These are phyloP conservation scores for Populus alba DNA, from an alignment of 345 rosid species.

Conservation along the genomic window DNA sequence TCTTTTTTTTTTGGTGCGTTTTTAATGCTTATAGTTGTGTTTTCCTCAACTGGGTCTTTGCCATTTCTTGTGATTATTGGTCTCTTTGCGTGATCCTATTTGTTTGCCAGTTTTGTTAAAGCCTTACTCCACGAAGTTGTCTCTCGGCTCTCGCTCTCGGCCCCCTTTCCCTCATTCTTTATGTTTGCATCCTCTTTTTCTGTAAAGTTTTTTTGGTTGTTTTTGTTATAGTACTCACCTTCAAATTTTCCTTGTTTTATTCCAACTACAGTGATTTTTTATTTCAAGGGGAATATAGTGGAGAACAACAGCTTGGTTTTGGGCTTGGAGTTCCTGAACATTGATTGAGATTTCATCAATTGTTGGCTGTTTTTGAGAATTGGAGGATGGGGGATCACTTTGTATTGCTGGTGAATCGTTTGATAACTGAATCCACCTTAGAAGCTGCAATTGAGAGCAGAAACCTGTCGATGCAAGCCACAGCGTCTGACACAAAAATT, in stretches of 20 bases:
- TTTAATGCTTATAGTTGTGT: conserved; percentile 5
- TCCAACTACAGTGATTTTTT: not conserved
- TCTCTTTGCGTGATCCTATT: not conserved
- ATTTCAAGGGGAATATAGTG: conserved; percentile 24
- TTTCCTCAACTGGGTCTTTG: conserved; percentile 30
- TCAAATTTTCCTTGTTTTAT: not conserved
- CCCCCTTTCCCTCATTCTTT: not conserved
- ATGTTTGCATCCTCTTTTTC: not conserved
- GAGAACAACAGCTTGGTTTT: conserved; percentile 20
- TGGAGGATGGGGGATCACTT: conserved; percentile 87
- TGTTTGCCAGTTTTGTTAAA: conserved; percentile 13
- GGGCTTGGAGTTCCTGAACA: conserved; percentile 4
- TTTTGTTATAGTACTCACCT: not conserved
- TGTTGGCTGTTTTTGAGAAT: not conserved
- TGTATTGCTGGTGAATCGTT: conserved; percentile 77
- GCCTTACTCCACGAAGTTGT: not conserved
- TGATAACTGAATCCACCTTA: conserved; percentile 77
- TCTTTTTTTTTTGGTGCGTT: not conserved
- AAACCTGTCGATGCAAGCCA: conserved; percentile 45
- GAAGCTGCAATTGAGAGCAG: conserved; percentile 81
- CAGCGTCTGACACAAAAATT: conserved; percentile 33
- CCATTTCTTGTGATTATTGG: conserved; percentile 16
- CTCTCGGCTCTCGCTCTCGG: not conserved
- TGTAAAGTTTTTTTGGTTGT: not conserved
- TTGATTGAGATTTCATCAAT: not conserved